Base-by-base conservation (phyloP, 1,139 yeast species). In the Meyerozyma smithsonii region DNA sequence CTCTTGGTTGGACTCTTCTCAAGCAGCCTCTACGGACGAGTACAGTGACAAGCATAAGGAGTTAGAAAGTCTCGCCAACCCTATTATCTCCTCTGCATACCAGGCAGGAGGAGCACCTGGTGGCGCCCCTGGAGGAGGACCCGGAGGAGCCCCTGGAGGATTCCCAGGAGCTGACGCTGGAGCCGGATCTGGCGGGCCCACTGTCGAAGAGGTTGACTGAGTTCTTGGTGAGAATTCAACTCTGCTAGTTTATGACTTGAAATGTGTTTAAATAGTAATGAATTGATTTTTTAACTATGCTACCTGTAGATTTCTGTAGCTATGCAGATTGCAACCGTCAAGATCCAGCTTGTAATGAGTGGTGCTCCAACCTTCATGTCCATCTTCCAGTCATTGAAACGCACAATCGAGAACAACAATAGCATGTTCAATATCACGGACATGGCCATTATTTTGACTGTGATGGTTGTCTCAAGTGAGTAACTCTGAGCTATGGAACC, bases 131-230 rank as follows among this genome's bases (percentile, higher is more conserved):
- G 60, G 59, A 32, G 61, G 24, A 21, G 24, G 45, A 38, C 46
- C 51, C 8, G 42, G 42, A n/a, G 44, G 42, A 8, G 32, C 35
- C 6, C 36, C 36, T 12, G 46, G 45, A 5, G 46, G 39, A 5
- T 33, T 66, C 45, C 71, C 74, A 44, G 60, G 59, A 30, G 61
- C 51, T 32, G 50, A 44, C 28, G 56, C 57, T 43, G 56, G 38
- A 39, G 33, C 4, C 10, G 42, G 30, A 16, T 41, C 17, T 44
- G 43, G 44, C n/a, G 86, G 85, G 39, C 86, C 86, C 59, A 79
- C 86, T 41, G 86, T 81, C 41, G 87, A 81, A 63, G 87, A 81
- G 64, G 86, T 81, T 54, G 87, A 81, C 59, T 81, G 67, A 61
- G 34, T 25, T 10, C 12, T 25, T n/a, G 10, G 24, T 21, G 24